Evolutionary conservation across 2,329 filamentous ascomycete species (phyloP), one percentile per base, ranked within the genome.

Genomic region (Xylaria sp.): DNA sequence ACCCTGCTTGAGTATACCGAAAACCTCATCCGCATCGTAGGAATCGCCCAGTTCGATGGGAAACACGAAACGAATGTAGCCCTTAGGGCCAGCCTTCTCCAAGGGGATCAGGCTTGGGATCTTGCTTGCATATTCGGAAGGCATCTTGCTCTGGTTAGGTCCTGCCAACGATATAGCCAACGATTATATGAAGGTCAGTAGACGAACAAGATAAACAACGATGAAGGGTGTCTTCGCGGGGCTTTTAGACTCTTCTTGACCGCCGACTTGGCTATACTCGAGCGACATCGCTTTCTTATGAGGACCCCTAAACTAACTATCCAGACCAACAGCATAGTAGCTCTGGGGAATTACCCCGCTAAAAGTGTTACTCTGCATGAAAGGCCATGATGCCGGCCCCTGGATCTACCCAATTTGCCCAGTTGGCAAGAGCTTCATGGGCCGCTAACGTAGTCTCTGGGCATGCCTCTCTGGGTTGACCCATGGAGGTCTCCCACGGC

Each of bases 31-130:
- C 1, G 77, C 54, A 50, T 80, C 71, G 62, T 81, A 81, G 39
- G 74, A 61, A 0, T 79, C 75, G 7, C 70, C 57, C 0, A 82
- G 73, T 57, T 80, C 77, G 39, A 82, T 77, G 2, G 77, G 77
- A 52, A 81, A 80, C n/a, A 80, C 67, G 50, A 78, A 78, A 15
- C 78, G 78, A 7, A 80, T 73, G 60, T 77, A 81, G 18, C 76
- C 78, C 57, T 80, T 80, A 3, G 79, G 79, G 0, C 79, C 79
- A 39, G 77, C 78, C 44, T 78, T 78, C 72, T 81, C 79, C 65
- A 77, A 66, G 50, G 72, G 72, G n/a, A 75, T 78, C 41, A 73
- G 73, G 66, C 65, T 66, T 37, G 71, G 73, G 59, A 77, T 66
- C 41, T 72, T 63, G 61, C 57, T 70, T 34, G 68, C 70, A 54